A percentile compares a stretch with the other conserved stretches of the same genome.
phyloP scores from a whole-genome alignment of 2,329 filamentous ascomycete species.

The Helicocarpus griseus region DNA sequence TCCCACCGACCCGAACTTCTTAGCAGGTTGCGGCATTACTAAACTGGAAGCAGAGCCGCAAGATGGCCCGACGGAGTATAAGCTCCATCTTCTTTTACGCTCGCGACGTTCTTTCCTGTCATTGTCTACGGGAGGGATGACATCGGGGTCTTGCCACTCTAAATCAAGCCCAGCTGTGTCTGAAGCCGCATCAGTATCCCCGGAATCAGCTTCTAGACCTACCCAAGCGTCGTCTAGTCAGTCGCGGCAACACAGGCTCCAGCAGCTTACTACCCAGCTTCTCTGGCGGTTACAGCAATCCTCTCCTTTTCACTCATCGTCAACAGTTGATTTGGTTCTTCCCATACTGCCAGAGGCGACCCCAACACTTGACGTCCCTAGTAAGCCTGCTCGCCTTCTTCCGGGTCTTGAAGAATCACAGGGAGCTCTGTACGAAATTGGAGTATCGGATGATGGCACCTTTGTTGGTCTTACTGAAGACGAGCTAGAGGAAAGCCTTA shows the following conservation, averaged over 20 bases:
- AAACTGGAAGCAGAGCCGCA: constrained; percentile 85
- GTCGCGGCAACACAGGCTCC: constrained; percentile 70
- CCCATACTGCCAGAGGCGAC: constrained; percentile 61
- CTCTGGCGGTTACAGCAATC: constrained; percentile 94
- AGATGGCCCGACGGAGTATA: constrained; percentile 92
- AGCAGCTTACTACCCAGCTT: constrained; percentile 88
- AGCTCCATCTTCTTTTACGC: constrained; percentile 77
- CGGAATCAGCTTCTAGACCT: constrained; percentile 26
- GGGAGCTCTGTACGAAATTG: constrained; percentile 91
- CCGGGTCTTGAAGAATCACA: constrained; percentile 85
- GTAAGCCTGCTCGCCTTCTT: constrained; percentile 45
- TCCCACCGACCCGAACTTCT: constrained; percentile 29
- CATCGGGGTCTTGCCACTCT: constrained; percentile 44
- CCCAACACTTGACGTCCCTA: constrained; percentile 47
- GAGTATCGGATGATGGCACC: constrained; percentile 86
- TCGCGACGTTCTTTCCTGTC: constrained; percentile 63
- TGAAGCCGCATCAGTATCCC: constrained; percentile 17
- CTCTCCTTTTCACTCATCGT: constrained; percentile 77
- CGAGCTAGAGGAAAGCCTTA: constrained; percentile 84
- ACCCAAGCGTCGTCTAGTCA: constrained; percentile 48
- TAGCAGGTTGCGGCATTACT: constrained; percentile 54
- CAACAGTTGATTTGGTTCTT: constrained; percentile 62
- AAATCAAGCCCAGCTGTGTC: constrained; percentile 18
- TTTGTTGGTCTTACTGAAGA: constrained; percentile 81
- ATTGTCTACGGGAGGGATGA: constrained; percentile 55